Evolutionary conservation across 1,139 yeast species (phyloP).

Genomic region (Casaregolazyma lundiana): DNA sequence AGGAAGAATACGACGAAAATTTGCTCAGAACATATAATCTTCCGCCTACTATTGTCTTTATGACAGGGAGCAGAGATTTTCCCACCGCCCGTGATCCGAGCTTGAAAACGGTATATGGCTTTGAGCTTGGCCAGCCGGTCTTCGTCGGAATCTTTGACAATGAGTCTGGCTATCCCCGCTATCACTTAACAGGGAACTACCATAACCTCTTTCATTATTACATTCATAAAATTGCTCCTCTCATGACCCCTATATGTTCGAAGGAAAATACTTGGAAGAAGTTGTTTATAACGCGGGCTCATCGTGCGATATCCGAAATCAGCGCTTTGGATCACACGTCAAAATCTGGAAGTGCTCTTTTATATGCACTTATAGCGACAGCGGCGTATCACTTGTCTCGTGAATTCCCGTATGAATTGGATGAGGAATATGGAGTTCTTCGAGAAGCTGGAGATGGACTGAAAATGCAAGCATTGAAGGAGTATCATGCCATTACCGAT

Average conservation of each 20-base stretch:
- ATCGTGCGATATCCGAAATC: conserved; percentile 76
- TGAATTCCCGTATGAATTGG: conserved; percentile 58
- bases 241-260: conserved; percentile 82
- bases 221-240: conserved; percentile 73
- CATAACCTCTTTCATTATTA: conserved; percentile 71
- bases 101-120: not conserved
- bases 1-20: too few species aligned
- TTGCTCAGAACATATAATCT: too few species aligned
- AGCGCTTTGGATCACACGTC: conserved; percentile 71
- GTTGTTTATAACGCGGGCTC: conserved; percentile 76
- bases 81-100: too few species aligned
- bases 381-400: conserved; percentile 78
- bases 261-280: conserved; percentile 86
- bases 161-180: not conserved
- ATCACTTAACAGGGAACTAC: conserved; percentile 22
- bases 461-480: conserved; percentile 68
- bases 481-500: conserved; percentile 42
- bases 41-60: too few species aligned
- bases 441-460: conserved; percentile 67
- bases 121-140: not conserved
- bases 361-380: conserved; percentile 77
- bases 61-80: not conserved
- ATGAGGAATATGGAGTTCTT: conserved; percentile 58
- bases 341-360: conserved; percentile 68
- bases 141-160: not conserved